Evolutionary conservation across 139 green algal species (phyloP), one percentile per base, ranked within the genome.

Genomic region (Coelastrella sp.): DNA sequence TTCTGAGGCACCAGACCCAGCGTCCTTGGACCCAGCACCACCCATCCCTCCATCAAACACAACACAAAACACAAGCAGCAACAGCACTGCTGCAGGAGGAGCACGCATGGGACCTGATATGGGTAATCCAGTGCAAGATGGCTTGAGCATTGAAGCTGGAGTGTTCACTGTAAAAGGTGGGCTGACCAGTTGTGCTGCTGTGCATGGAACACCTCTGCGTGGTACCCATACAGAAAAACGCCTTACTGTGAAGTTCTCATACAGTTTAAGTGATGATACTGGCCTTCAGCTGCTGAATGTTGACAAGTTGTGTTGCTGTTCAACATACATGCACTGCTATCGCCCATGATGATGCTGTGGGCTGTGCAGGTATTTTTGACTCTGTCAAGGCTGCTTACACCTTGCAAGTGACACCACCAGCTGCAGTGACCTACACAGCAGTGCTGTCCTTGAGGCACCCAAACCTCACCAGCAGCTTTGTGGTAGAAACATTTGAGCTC

Each of bases 301-400:
- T 49, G 35, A 49, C 35, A 49, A 49, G 35, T 49, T 49, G 35
- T 49, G 35, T 49, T 49, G 35, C 1, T 49, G 1, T 49, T 49
- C 1, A 49, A 1, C 1, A 49, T 49, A 3, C 35, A 49, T 49
- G 35, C 35, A 49, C 35, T 49, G 35, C 35, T 49, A 3, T 49
- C 35, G 35, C 35, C 35, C 35, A 49, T 49, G 35, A 49, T 49
- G 35, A 49, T 49, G 35, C 35, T 49, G 35, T 49, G 35, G 35
- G 76, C 76, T 82, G 24, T 80, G 20, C 88, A 94, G 92, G 86
- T 60, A 78, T 61, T 4, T 94, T 91, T 72, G 87, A 91, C 19
- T 17, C 82, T 9, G 72, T 74, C 74, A 82, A 72, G 14, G 49
- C 75, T 60, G 60, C 68, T 8, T 92, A 92, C 75, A 81, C 76